Percentiles rank a stretch among this genome's conserved stretches.
Conservation (phyloP, 805 yeast genomes). For the Pichia californica region DNA sequence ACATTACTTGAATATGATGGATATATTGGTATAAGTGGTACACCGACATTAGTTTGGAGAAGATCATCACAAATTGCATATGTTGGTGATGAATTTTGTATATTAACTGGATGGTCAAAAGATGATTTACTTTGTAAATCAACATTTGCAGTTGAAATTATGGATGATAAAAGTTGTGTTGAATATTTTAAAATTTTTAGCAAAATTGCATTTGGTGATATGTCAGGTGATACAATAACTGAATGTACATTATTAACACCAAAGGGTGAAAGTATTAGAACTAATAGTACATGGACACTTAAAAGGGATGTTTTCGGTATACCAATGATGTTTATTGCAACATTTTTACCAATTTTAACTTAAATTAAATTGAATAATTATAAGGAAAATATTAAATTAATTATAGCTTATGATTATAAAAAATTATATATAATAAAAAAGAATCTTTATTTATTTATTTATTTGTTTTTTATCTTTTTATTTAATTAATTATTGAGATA, state of each 20-base stretch:
- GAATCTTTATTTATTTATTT: background rate
- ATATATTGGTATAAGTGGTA: constrained; percentile 77
- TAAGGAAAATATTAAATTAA: background rate
- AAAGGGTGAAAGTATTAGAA: constrained; percentile 48
- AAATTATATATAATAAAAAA: too few relatives aligned
- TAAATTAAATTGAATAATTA: constrained; percentile 8
- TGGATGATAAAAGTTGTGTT: constrained; percentile 82
- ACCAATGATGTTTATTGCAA: constrained; percentile 95
- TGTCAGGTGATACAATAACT: constrained; percentile 81
- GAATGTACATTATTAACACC: constrained; percentile 72
- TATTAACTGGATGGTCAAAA: constrained; percentile 84
- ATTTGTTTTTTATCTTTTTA: background rate
- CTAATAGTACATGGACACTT: constrained; percentile 87
- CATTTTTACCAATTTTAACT: constrained; percentile 71
- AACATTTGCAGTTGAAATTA: constrained; percentile 71
- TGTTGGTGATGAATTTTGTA: constrained; percentile 89
- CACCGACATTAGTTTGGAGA: constrained; percentile 94
- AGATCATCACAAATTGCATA: constrained; percentile 93
- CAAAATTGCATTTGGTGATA: constrained; percentile 85
- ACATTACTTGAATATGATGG: constrained; percentile 84
- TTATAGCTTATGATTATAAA: background rate
- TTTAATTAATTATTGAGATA: constrained; percentile 58
- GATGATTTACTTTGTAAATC: constrained; percentile 60
- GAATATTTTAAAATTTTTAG: constrained; percentile 84
- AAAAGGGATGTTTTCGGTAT: constrained; percentile 94